Conservation (phyloP, 352 stramenopile genomes). For the Phytophthora quininea region DNA sequence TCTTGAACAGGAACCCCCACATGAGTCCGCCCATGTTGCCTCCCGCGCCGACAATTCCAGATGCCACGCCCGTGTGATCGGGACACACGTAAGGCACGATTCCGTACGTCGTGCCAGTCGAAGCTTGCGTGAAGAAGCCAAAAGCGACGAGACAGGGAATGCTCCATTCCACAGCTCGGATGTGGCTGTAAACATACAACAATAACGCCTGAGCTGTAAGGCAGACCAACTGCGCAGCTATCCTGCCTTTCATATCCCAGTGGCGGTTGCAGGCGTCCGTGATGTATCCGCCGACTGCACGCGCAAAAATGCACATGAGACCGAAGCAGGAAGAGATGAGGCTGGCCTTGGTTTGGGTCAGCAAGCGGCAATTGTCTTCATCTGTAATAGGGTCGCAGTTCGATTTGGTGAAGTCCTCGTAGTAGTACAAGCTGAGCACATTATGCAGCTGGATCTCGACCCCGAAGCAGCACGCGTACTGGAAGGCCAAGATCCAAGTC, state of each 20-base stretch:
- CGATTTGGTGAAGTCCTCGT: constrained; percentile 74
- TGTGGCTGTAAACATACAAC: constrained; percentile 86
- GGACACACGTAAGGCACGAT: constrained; percentile 63
- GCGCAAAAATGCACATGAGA: constrained; percentile 93
- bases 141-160: constrained; percentile 90
- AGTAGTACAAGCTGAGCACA: constrained; percentile 91
- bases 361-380: constrained; percentile 27
- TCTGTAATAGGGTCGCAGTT: constrained; percentile 39
- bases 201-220: constrained; percentile 79
- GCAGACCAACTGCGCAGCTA: constrained; percentile 74
- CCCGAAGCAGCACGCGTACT: constrained; percentile 86
- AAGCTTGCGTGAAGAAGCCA: constrained; percentile 78
- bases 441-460: constrained; percentile 96
- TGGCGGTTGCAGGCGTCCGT: constrained; percentile 81
- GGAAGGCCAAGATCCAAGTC: constrained; percentile 72
- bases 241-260: constrained; percentile 88
- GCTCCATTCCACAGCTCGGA: constrained; percentile 44
- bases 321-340: constrained; percentile 93
- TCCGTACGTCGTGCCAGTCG: constrained; percentile 53
- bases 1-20: constrained; percentile 63
- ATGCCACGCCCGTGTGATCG: constrained; percentile 42
- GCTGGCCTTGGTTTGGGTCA: constrained; percentile 32
- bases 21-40: constrained; percentile 55
- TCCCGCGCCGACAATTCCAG: constrained; percentile 59
- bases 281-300: constrained; percentile 82